Conservation (phyloP, 805 yeast genomes). For the Kodamaea lidongshanica region DNA sequence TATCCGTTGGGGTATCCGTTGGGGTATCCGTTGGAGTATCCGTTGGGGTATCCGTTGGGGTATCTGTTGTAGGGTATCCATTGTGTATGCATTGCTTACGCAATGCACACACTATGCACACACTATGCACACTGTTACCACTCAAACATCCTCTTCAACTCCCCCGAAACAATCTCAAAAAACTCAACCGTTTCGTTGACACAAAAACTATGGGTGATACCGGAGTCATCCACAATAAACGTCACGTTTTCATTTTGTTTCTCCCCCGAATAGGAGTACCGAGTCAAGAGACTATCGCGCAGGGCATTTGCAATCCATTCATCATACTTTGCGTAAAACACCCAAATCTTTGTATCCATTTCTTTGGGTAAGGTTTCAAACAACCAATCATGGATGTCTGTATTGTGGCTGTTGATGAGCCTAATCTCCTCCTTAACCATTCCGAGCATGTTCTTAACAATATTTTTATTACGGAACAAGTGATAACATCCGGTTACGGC, state of each 20-base stretch:
- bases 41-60: too few species aligned
- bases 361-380: conserved; percentile 23
- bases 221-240: conserved; percentile 28
- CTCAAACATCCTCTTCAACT: conserved; percentile 7
- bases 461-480: conserved; percentile 36
- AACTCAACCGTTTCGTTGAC: conserved; percentile 49
- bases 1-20: too few species aligned
- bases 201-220: conserved; percentile 57
- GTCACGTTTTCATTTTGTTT: conserved; percentile 21
- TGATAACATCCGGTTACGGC: conserved; percentile 38
- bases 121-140: too few species aligned
- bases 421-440: conserved; percentile 58
- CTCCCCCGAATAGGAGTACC: conserved; percentile 32
- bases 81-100: too few species aligned
- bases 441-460: conserved; percentile 49
- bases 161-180: conserved; percentile 35
- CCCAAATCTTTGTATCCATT: conserved; percentile 39
- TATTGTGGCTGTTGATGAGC: conserved; percentile 41
- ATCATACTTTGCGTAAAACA: conserved; percentile 52
- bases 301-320: conserved; percentile 59
- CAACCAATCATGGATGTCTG: conserved; percentile 44
- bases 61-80: too few species aligned
- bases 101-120: too few species aligned
- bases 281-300: conserved; percentile 36
- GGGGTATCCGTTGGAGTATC: too few species aligned